phyloP scores from a whole-genome alignment of 2,329 filamentous ascomycete genomes.

The Diaporthe destruens region DNA sequence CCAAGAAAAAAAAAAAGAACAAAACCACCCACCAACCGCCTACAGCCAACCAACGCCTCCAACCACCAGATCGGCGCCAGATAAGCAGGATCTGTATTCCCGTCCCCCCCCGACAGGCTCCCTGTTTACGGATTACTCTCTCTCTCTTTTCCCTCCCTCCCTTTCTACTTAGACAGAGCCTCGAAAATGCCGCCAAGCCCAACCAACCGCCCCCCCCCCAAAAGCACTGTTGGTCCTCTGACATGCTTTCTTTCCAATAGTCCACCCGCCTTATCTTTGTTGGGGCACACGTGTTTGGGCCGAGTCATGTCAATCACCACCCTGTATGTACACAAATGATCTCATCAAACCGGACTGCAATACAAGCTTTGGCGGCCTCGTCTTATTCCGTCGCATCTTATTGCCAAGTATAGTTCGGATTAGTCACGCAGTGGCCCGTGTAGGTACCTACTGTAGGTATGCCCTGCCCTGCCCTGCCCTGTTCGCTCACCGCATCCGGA shows the following conservation, averaged over 20 bases:
- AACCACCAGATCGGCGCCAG: neutral
- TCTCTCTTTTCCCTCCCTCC: neutral
- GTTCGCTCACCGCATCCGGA: neutral
- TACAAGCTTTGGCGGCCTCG: neutral
- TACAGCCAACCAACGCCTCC: neutral
- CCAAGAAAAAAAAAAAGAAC: neutral
- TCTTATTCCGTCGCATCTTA: conserved; percentile 21
- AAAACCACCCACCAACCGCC: neutral
- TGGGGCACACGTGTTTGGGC: neutral
- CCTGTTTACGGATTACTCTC: neutral
- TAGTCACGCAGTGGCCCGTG: neutral
- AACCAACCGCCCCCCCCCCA: neutral
- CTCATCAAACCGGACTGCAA: conserved; percentile 8
- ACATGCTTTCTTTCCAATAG: conserved; percentile 13
- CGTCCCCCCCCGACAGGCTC: neutral
- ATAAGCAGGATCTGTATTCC: neutral
- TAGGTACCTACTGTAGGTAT: too few species aligned
- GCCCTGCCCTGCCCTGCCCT: neutral
- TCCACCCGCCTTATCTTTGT: conserved; percentile 7
- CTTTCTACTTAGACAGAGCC: neutral
- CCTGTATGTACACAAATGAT: neutral
- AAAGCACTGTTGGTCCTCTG: neutral
- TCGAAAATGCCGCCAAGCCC: conserved; percentile 20
- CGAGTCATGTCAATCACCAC: conserved; percentile 14
- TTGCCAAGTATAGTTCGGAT: conserved; percentile 12